A percentile compares a stretch with the other conserved stretches of the same genome.
These are phyloP conservation scores for Barnettozyma pratensis DNA, from an alignment of 805 yeast genomes.

Conservation along the genomic window DNA sequence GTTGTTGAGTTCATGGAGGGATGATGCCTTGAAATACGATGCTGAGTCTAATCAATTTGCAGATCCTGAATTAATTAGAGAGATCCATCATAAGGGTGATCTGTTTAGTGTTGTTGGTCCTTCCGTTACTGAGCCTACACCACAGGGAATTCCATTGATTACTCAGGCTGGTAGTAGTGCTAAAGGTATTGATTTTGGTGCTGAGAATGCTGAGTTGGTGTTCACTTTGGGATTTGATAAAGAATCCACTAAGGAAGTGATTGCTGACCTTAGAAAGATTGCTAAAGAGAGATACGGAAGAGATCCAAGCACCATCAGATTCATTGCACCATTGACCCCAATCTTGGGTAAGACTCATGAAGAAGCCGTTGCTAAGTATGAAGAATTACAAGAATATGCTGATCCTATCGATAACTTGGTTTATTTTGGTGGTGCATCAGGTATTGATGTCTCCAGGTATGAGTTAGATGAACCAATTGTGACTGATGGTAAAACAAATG, in stretches of 20 bases:
- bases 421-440: slow-evolving; percentile 41
- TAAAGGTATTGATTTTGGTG: slow-evolving; percentile 38
- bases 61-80: slow-evolving; percentile 36
- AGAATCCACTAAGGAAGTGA: slow-evolving; percentile 22
- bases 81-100: slow-evolving; percentile 36
- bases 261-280: slow-evolving; percentile 27
- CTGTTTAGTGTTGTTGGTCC: slow-evolving; percentile 36
- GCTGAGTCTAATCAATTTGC: slow-evolving; percentile 29
- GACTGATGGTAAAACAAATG: slow-evolving; percentile 14
- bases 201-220: slow-evolving; percentile 39
- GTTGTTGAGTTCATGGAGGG: slow-evolving; percentile 37
- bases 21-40: slow-evolving; percentile 26
- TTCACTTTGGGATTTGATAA: slow-evolving; percentile 33
- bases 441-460: slow-evolving; percentile 37
- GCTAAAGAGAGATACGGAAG: slow-evolving; percentile 32
- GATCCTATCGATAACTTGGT: slow-evolving; percentile 36
- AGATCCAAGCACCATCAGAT: slow-evolving; percentile 34
- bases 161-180: slow-evolving; percentile 42
- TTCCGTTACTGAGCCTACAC: slow-evolving; percentile 37
- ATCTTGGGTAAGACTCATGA: slow-evolving; percentile 35
- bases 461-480: slow-evolving; percentile 38
- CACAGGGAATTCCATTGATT: slow-evolving; percentile 40
- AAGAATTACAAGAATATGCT: slow-evolving; percentile 27
- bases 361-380: slow-evolving; percentile 34
- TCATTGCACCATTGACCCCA: slow-evolving; percentile 31